Base-by-base conservation (phyloP, 2,329 filamentous ascomycete genomes). In the Colletotrichum sp. region DNA sequence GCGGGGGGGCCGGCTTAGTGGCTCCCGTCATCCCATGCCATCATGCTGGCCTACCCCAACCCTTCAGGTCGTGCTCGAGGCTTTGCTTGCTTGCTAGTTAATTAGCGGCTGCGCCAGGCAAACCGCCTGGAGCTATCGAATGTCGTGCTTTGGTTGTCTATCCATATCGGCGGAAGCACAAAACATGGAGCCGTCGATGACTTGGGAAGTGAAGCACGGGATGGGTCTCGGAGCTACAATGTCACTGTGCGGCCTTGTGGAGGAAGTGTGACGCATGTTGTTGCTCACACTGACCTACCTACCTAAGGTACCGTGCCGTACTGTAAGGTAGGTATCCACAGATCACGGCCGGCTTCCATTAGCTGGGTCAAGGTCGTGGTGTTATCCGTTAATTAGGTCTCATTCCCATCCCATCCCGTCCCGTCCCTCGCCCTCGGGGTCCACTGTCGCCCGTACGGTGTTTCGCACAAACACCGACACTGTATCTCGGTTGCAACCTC, bases 391-490 rank as follows among this genome's bases (percentile, higher is more conserved):
- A 39, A 39, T 18, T 39, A 39, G 36, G 36, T 39, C 36, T 39
- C 36, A 39, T 39, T 39, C 36, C 39, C 18, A n/a, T 43, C 43
- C 43, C 43, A 48, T 48, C 43, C 43, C n/a, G n/a, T 52, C 43
- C 43, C 43, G 43, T 52, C 43, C n/a, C n/a, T 52, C 28, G 48
- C 70, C 24, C 13, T 32, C 24, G 13, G 55, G 48, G 69, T 16
- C 74, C 74, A 69, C 48, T 48, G 59, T 64, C 71, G 26, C 59
- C 74, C 65, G 74, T 65, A 74, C 74, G 6, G 74, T 75, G 64
- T 55, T 48, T 73, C 21, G 57, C 28, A 61, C 24, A 52, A 69
- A 21, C 9, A 18, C 57, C 64, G 64, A 69, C 34, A 76, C 71
- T 69, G 74, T 76, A 34, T 16, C 21, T 68, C 43, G 74, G 71